Percentiles rank a stretch among this genome's conserved stretches.
Conservation (phyloP, 805 yeast genomes). For the Nakazawaea ishiwadae region DNA sequence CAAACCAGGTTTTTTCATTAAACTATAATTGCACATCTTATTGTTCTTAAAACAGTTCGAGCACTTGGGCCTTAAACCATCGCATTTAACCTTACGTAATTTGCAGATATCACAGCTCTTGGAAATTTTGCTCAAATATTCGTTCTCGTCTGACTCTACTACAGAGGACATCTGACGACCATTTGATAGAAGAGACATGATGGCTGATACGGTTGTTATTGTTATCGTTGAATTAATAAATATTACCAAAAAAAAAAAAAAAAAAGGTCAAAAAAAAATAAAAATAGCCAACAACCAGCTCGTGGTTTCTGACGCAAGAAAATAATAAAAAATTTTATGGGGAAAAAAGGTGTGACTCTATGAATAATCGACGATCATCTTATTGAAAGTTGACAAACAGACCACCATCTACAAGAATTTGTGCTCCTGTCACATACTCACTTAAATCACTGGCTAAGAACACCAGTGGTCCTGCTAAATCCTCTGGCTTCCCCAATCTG, state of each 20-base stretch:
- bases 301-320: too few relatives aligned
- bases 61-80: conserved; percentile 15
- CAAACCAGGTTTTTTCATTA: conserved; percentile 22
- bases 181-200: too few relatives aligned
- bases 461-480: conserved; percentile 38
- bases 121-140: conserved; percentile 11
- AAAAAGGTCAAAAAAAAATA: too few relatives aligned
- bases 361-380: conserved; percentile 9
- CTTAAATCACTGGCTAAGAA: conserved; percentile 35
- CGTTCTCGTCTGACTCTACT: conserved; percentile 2
- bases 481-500: conserved; percentile 32
- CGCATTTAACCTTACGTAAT: conserved; percentile 17
- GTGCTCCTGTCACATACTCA: conserved; percentile 35
- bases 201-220: too few relatives aligned
- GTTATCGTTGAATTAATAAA: too few relatives aligned
- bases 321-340: too few relatives aligned
- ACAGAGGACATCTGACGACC: background rate
- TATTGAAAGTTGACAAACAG: conserved; percentile 43
- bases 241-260: too few relatives aligned
- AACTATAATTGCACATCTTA: conserved; percentile 15
- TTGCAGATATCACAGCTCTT: conserved; percentile 18
- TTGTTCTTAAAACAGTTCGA: conserved; percentile 15
- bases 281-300: too few relatives aligned
- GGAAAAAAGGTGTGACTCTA: too few relatives aligned
- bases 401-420: conserved; percentile 40